These are phyloP conservation scores for Magnusiomyces ingens DNA, from an alignment of 1,139 yeast genomes.

Conservation along the genomic window DNA sequence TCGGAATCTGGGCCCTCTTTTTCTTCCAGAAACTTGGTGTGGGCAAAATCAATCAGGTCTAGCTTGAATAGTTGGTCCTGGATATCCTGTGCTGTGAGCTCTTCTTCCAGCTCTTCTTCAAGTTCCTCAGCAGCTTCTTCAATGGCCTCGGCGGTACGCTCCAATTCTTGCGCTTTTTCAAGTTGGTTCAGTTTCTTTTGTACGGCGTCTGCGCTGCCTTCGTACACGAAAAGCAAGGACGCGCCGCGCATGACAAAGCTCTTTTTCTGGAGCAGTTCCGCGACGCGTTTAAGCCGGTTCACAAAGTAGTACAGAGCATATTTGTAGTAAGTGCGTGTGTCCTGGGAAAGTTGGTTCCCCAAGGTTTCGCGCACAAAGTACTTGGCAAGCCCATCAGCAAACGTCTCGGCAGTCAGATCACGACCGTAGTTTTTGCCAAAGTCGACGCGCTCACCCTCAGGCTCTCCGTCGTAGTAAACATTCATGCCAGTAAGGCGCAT, in stretches of 20 bases:
- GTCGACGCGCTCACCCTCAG: slow-evolving; percentile 34
- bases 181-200: slow-evolving; percentile 25
- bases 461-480: slow-evolving; percentile 31
- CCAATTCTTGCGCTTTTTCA: slow-evolving; percentile 28
- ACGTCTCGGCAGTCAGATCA: slow-evolving; percentile 39
- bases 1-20: slow-evolving; percentile 70
- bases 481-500: slow-evolving; percentile 90
- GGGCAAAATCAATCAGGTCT: slow-evolving; percentile 84
- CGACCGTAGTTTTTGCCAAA: slow-evolving; percentile 73
- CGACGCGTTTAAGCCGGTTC: slow-evolving; percentile 55
- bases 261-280: slow-evolving; percentile 52
- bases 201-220: slow-evolving; percentile 46
- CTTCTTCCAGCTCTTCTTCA: slow-evolving; percentile 27
- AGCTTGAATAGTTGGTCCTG: slow-evolving; percentile 43
- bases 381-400: slow-evolving; percentile 44
- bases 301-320: slow-evolving; percentile 38
- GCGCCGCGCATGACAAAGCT: slow-evolving; percentile 69
- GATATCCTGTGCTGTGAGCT: slow-evolving; percentile 23
- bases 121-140: slow-evolving; percentile 20
- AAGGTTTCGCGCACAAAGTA: slow-evolving; percentile 37
- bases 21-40: slow-evolving; percentile 50
- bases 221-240: slow-evolving; percentile 68
- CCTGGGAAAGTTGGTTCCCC: background rate
- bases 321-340: background rate
- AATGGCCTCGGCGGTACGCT: slow-evolving; percentile 28